Conservation (phyloP, 2,329 filamentous ascomycete genomes). For the Penicillium sp. region DNA sequence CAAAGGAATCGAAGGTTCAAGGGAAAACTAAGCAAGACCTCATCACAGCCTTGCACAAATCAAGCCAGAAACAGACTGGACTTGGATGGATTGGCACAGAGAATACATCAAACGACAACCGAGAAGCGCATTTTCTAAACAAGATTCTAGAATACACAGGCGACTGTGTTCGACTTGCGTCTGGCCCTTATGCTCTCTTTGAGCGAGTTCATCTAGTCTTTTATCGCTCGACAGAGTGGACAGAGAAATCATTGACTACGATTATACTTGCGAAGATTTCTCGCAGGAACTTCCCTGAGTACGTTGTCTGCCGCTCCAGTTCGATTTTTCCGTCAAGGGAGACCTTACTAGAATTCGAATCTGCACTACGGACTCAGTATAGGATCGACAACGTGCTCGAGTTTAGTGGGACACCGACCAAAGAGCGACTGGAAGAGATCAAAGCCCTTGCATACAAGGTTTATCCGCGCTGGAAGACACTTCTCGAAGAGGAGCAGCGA, state of each 20-base stretch:
- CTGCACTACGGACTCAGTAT: conserved; percentile 79
- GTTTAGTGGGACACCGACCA: conserved; percentile 71
- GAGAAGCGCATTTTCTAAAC: conserved; percentile 73
- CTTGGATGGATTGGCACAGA: conserved; percentile 64
- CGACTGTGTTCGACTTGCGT: conserved; percentile 80
- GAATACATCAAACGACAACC: conserved; percentile 51
- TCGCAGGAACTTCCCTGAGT: conserved; percentile 82
- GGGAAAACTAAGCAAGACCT: conserved; percentile 89
- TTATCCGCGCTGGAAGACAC: conserved; percentile 77
- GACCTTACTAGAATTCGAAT: conserved; percentile 85
- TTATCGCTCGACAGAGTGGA: conserved; percentile 95
- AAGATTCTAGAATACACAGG: conserved; percentile 81
- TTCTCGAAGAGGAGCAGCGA: conserved; percentile 74
- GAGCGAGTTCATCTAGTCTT: conserved; percentile 95
- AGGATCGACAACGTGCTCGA: conserved; percentile 82
- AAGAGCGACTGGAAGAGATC: conserved; percentile 69
- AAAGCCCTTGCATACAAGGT: conserved; percentile 74
- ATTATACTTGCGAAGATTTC: conserved; percentile 94
- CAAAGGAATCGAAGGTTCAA: conserved; percentile 83
- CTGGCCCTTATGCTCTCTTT: conserved; percentile 77
- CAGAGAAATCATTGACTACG: conserved; percentile 92
- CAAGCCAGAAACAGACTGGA: conserved; percentile 75
- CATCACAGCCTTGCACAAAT: conserved; percentile 71
- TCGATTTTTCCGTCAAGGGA: conserved; percentile 83
- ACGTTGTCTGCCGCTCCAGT: conserved; percentile 85